Percentiles rank a stretch among this genome's conserved stretches.
Conservation (phyloP, 495 filamentous ascomycete species). For the Aspergillus steynii region DNA sequence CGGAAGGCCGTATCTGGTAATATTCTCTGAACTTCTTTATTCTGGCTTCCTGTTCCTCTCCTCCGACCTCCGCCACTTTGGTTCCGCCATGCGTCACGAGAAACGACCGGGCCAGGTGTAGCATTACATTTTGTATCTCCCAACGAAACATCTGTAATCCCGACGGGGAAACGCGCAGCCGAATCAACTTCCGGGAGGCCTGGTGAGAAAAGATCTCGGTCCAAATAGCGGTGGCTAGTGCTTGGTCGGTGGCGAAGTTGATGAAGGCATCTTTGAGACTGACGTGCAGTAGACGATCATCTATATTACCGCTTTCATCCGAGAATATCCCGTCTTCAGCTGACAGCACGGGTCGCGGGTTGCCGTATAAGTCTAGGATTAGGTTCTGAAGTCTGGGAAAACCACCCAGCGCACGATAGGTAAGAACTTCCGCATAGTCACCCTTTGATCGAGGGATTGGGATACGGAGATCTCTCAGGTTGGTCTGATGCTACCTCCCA, state of each 20-base stretch:
- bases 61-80: background rate
- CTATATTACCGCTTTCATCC: background rate
- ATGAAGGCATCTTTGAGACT: background rate
- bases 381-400: background rate
- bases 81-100: background rate
- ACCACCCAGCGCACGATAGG: background rate
- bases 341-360: constrained; percentile 1
- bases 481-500: background rate
- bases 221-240: constrained; percentile 4
- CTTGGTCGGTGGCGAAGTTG: background rate
- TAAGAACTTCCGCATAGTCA: background rate
- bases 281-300: background rate
- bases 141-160: background rate
- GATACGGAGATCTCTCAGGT: constrained; percentile 1
- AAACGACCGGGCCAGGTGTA: background rate
- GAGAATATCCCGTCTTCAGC: background rate
- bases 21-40: background rate
- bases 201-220: background rate
- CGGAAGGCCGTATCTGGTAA: background rate
- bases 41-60: background rate
- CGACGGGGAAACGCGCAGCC: constrained; percentile 4
- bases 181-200: background rate
- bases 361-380: constrained; percentile 6
- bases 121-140: background rate
- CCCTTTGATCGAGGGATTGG: constrained; percentile 7